These are phyloP conservation scores for Candida saitoana DNA, from an alignment of 805 yeast species.

Conservation along the genomic window DNA sequence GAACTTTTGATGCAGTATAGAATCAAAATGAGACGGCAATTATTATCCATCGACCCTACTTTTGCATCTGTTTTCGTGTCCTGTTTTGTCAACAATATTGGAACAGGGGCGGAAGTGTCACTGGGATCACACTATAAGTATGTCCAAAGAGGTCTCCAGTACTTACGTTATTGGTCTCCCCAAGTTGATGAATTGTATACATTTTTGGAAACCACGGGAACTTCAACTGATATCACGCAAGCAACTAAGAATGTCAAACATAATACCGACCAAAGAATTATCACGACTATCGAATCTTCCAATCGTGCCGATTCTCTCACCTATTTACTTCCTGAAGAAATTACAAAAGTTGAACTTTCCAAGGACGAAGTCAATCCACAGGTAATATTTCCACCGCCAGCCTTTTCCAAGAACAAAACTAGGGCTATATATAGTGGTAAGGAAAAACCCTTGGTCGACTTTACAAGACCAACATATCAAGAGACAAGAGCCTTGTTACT, in stretches of 20 bases:
- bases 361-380: constrained; percentile 21
- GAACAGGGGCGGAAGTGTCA: constrained; percentile 20
- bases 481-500: constrained; percentile 15
- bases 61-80: constrained; percentile 28
- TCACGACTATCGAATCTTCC: constrained; percentile 8
- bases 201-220: constrained; percentile 9
- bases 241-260: constrained; percentile 11
- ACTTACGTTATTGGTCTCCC: constrained; percentile 31
- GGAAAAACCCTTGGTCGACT: constrained; percentile 27
- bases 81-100: constrained; percentile 23
- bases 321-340: constrained; percentile 13
- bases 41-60: constrained; percentile 29
- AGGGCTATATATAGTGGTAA: constrained; percentile 23
- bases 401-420: constrained; percentile 19
- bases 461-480: constrained; percentile 20
- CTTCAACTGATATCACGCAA: constrained; percentile 5
- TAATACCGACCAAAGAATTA: constrained; percentile 14
- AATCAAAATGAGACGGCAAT: constrained; percentile 12
- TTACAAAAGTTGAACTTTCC: constrained; percentile 7
- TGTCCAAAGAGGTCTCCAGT: constrained; percentile 26
- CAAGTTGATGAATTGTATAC: constrained; percentile 21
- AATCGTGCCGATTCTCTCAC: constrained; percentile 6
- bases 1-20: constrained; percentile 16
- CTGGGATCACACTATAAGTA: constrained; percentile 29
- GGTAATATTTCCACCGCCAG: constrained; percentile 29